Evolutionary conservation across 2,329 filamentous ascomycete genomes (phyloP), one percentile per base, ranked within the genome.

Genomic region (Nemania diffusa): DNA sequence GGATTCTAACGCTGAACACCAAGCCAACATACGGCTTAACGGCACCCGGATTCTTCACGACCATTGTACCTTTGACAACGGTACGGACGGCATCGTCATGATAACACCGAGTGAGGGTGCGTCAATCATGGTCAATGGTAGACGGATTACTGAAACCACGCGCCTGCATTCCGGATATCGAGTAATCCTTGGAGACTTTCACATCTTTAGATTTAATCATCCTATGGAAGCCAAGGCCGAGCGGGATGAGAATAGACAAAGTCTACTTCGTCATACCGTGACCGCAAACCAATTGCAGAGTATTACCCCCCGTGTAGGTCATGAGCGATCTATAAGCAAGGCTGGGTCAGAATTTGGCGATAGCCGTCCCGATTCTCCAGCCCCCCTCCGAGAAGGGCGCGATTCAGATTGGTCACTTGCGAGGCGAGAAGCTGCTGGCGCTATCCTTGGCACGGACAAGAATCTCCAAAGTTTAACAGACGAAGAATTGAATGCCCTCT

Each of bases 131-230:
- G 93, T 99, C 59, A 99, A 99, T 75, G 96, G 96, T 65, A 88
- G 95, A 71, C 91, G 94, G 20, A 92, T 98, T 61, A 89, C 94
- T 61, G 94, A 94, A 75, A 90, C 94, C 0, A 94, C 91, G 72
- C 88, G 94, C 71, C 84, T 99, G 50, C 91, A 94, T 76, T 97
- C 94, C 74, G 96, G 96, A 5, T 97, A 94, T 78, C 91, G 96
- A 69, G 92, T 99, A 61, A 99, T 99, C 69, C 84, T 99, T 9
- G 96, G 96, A 46, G 96, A 99, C 79, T 99, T 99, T 74, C 96
- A 99, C 79, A 99, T 99, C 68, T 98, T 99, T 81, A 87, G 96
- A 64, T 99, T 99, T 84, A 99, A 98, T 75, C 94, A 99, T 77
- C 96, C 96, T 0, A 91, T 97, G 84, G 96, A 99, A 81, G 96